These are phyloP conservation scores for Boletus nobilissimus DNA, from an alignment of 1,284 basidiomycete species.

Conservation along the genomic window DNA sequence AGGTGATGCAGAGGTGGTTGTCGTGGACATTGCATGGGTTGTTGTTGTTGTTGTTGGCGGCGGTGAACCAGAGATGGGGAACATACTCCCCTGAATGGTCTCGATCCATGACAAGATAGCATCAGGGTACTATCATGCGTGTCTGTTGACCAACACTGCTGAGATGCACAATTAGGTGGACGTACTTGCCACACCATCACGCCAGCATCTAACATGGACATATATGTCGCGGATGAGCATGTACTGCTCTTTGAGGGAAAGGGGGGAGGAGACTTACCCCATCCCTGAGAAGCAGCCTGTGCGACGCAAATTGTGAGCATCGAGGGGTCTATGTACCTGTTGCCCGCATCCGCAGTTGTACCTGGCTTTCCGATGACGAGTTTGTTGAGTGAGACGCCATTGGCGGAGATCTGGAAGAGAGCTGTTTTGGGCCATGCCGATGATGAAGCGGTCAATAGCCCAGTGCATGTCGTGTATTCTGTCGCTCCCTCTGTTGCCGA, in stretches of 20 bases:
- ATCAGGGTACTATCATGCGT: slow-evolving; percentile 43
- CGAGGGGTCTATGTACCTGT: slow-evolving; percentile 64
- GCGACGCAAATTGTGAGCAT: slow-evolving; percentile 65
- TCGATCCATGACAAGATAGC: slow-evolving; percentile 37
- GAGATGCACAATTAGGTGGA: too few relatives aligned
- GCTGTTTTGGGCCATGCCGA: slow-evolving; percentile 55
- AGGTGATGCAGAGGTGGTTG: slow-evolving; percentile 19
- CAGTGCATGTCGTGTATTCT: slow-evolving; percentile 59
- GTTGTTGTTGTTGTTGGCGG: too few relatives aligned
- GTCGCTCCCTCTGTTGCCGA: slow-evolving; percentile 52
- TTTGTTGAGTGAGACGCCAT: slow-evolving; percentile 63
- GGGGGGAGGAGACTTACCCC: slow-evolving; percentile 54
- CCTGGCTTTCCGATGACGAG: slow-evolving; percentile 74
- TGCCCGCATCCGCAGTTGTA: slow-evolving; percentile 59
- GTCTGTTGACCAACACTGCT: too few relatives aligned
- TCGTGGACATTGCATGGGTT: slow-evolving; percentile 3
- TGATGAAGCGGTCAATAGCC: slow-evolving; percentile 56
- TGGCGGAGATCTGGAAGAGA: slow-evolving; percentile 71
- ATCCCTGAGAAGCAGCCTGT: slow-evolving; percentile 63
- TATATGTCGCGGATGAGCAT: too few relatives aligned
- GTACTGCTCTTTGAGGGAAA: not conserved
- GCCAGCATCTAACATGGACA: slow-evolving; percentile 67
- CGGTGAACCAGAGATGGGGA: slow-evolving; percentile 30
- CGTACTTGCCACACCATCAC: slow-evolving; percentile 59
- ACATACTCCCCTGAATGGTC: slow-evolving; percentile 40